Evolutionary conservation across 495 filamentous ascomycete genomes (phyloP).

Genomic region (Lindgomyces ingoldianus): DNA sequence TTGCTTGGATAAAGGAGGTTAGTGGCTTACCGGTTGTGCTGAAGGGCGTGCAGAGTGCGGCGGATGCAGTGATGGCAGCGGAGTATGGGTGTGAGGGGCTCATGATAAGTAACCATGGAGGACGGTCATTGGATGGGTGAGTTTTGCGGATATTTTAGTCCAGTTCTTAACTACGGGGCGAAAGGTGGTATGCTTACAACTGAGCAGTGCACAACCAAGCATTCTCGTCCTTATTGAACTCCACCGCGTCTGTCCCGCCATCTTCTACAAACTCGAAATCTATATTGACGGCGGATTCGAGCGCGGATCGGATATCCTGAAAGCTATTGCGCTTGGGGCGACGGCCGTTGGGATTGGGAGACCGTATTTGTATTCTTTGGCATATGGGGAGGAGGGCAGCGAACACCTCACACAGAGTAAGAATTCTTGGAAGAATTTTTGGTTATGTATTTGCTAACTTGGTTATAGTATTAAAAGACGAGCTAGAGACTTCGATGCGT

Average conservation of each 20-base stretch:
- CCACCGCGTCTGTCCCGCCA: conserved; percentile 3
- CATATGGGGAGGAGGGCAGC: conserved; percentile 21
- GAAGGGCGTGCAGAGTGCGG: conserved; percentile 92
- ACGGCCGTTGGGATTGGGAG: conserved; percentile 91
- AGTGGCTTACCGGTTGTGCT: conserved; percentile 94
- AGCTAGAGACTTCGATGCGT: conserved; percentile 26
- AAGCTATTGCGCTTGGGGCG: conserved; percentile 89
- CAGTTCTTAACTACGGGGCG: background rate
- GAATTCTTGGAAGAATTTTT: background rate
- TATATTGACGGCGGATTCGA: conserved; percentile 88
- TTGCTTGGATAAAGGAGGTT: conserved; percentile 86
- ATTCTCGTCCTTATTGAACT: conserved; percentile 19
- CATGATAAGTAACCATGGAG: conserved; percentile 94
- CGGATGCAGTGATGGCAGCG: conserved; percentile 84
- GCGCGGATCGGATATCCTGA: conserved; percentile 89
- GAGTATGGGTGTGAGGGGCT: conserved; percentile 84
- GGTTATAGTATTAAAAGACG: conserved; percentile 19
- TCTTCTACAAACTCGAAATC: conserved; percentile 21
- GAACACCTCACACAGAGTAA: conserved; percentile 28
- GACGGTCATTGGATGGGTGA: conserved; percentile 76
- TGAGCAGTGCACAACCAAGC: background rate
- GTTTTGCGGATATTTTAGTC: background rate
- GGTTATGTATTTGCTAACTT: background rate
- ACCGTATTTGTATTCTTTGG: conserved; percentile 73
- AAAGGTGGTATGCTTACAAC: background rate